Percentiles rank a stretch among this genome's conserved stretches.
These are phyloP conservation scores for Secale cereale DNA, from an alignment of 176 grass and related monocot species.

Conservation along the genomic window DNA sequence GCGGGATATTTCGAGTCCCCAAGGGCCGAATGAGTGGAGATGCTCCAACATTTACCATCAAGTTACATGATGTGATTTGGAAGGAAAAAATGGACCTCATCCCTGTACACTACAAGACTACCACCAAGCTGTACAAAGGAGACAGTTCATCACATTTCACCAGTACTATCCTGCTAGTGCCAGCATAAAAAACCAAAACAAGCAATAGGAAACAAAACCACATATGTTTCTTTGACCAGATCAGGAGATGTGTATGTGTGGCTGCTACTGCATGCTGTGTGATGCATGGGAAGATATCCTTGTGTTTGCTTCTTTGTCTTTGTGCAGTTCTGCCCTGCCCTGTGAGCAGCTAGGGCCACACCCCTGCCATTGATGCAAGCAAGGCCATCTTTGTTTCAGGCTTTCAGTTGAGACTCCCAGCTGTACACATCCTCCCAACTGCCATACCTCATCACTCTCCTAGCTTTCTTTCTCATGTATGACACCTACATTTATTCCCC, in stretches of 20 bases:
- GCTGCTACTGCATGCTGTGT: constrained; percentile 15
- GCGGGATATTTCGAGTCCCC: no score
- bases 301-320: constrained; percentile 52
- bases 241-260: constrained; percentile 31
- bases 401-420: constrained; percentile 53
- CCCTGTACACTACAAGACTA: not conserved
- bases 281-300: constrained; percentile 44
- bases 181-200: constrained; percentile 31
- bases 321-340: constrained; percentile 35
- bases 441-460: constrained; percentile 21
- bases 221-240: constrained; percentile 50
- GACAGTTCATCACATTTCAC: constrained; percentile 30
- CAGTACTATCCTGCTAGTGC: constrained; percentile 14
- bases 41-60: not conserved
- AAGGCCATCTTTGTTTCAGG: constrained; percentile 42
- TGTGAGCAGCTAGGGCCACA: constrained; percentile 33
- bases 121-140: not conserved
- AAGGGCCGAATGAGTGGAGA: no score
- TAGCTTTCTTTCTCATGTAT: not conserved
- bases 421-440: constrained; percentile 40
- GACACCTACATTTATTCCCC: not conserved
- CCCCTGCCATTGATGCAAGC: constrained; percentile 46
- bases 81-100: not conserved
- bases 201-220: constrained; percentile 33
- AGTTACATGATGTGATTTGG: not conserved